Evolutionary conservation across 2,329 filamentous ascomycete genomes (phyloP).

Genomic region (Clonostachys solani): DNA sequence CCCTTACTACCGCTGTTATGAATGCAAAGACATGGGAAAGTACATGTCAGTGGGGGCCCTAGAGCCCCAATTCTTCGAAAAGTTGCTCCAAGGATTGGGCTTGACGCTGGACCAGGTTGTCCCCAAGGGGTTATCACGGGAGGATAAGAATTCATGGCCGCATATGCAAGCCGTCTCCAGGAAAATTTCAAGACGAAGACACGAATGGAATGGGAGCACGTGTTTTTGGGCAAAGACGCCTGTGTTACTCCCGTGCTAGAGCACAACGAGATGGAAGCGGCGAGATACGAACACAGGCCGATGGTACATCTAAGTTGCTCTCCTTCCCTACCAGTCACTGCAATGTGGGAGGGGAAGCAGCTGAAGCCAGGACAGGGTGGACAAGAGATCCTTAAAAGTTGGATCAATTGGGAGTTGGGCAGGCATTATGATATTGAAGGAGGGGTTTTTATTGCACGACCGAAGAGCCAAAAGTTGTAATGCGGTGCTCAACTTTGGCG

Average conservation of each 20-base stretch:
- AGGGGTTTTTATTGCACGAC: constrained; percentile 48
- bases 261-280: constrained; percentile 64
- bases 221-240: constrained; percentile 89
- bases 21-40: constrained; percentile 65
- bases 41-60: constrained; percentile 89
- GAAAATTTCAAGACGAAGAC: constrained; percentile 64
- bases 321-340: constrained; percentile 66
- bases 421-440: constrained; percentile 63
- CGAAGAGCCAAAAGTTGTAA: too few species aligned
- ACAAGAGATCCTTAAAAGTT: constrained; percentile 61
- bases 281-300: constrained; percentile 68
- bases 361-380: constrained; percentile 68
- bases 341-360: constrained; percentile 60
- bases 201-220: constrained; percentile 72
- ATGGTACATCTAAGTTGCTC: constrained; percentile 64
- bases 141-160: constrained; percentile 53
- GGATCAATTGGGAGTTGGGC: constrained; percentile 75
- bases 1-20: constrained; percentile 87
- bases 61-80: constrained; percentile 79
- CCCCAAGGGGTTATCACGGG: not conserved
- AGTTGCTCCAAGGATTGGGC: constrained; percentile 62
- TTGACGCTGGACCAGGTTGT: constrained; percentile 28
- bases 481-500: too few species aligned
- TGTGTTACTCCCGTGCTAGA: constrained; percentile 84
- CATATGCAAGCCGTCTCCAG: constrained; percentile 57